These are phyloP conservation scores for Coffea humblotiana DNA, from an alignment of 305 asterid species.

Conservation along the genomic window DNA sequence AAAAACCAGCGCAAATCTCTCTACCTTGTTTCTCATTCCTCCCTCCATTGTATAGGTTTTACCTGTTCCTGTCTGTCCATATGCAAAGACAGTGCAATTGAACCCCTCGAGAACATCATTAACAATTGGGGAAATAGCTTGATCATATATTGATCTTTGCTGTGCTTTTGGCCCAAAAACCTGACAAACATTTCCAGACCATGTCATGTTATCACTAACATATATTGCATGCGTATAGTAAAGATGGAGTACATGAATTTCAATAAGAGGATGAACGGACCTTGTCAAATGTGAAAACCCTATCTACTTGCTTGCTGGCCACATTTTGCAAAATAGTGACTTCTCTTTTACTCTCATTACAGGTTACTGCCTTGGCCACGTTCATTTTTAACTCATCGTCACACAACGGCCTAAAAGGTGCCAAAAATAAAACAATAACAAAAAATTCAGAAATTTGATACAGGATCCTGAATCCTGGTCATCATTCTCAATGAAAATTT, in stretches of 20 bases:
- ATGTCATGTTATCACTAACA: neutral
- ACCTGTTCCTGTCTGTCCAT: conserved; percentile 86
- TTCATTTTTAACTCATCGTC: conserved; percentile 65
- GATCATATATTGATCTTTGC: conserved; percentile 77
- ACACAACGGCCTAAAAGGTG: conserved; percentile 49
- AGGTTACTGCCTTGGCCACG: conserved; percentile 55
- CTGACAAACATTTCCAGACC: conserved; percentile 28
- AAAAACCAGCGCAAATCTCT: neutral
- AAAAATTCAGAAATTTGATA: neutral
- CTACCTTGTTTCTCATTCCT: conserved; percentile 76
- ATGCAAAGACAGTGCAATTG: conserved; percentile 81
- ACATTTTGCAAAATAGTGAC: conserved; percentile 60
- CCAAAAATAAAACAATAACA: neutral
- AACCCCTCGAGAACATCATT: conserved; percentile 75
- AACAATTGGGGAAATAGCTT: conserved; percentile 76
- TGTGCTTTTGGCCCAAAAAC: conserved; percentile 88
- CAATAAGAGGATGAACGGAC: conserved; percentile 26
- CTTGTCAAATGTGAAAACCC: conserved; percentile 76
- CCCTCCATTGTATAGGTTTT: conserved; percentile 84
- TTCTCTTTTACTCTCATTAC: conserved; percentile 71
- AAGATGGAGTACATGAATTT: neutral
- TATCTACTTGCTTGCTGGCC: conserved; percentile 72
- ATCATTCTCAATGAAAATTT: neutral
- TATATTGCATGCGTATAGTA: neutral
- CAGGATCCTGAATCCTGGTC: neutral